Conservation (phyloP, 2,329 filamentous ascomycete species). For the Epichloe bromicola region DNA sequence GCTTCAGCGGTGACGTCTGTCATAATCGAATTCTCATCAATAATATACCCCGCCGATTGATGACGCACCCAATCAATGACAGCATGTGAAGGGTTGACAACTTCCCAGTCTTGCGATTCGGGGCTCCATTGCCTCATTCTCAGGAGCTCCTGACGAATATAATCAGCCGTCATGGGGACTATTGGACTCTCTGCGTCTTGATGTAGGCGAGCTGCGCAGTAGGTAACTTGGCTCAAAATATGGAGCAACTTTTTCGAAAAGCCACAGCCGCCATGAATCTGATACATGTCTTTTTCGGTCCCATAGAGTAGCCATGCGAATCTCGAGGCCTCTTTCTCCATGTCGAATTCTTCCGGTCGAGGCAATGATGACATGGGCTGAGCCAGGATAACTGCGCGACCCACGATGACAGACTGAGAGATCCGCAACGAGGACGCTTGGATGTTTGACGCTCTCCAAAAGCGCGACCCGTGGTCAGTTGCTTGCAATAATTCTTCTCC, state of each 20-base stretch:
- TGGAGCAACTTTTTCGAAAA: conserved; percentile 28
- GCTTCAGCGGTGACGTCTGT: conserved; percentile 28
- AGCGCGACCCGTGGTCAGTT: conserved; percentile 24
- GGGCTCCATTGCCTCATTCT: conserved; percentile 24
- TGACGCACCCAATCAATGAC: conserved; percentile 19
- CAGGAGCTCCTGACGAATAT: conserved; percentile 15
- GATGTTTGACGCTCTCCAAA: conserved; percentile 21
- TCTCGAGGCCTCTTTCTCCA: conserved; percentile 16
- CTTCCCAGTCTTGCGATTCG: conserved; percentile 15
- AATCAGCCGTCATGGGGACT: conserved; percentile 18
- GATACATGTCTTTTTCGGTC: conserved; percentile 19
- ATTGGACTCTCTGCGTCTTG: conserved; percentile 20
- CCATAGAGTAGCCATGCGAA: conserved; percentile 29
- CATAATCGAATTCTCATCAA: conserved; percentile 20
- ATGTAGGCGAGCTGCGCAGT: conserved; percentile 20
- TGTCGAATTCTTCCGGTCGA: conserved; percentile 15
- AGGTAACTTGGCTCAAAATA: conserved; percentile 24
- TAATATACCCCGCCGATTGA: conserved; percentile 12
- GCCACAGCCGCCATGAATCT: conserved; percentile 29
- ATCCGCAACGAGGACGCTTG: conserved; percentile 22
- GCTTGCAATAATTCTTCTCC: conserved; percentile 21
- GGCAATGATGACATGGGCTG: conserved; percentile 25
- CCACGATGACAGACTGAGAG: conserved; percentile 27
- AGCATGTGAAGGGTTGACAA: conserved; percentile 5
- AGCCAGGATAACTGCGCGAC: conserved; percentile 25